Evolutionary conservation across 1,284 basidiomycete genomes (phyloP).

Genomic region (Rhizoctonia solani): DNA sequence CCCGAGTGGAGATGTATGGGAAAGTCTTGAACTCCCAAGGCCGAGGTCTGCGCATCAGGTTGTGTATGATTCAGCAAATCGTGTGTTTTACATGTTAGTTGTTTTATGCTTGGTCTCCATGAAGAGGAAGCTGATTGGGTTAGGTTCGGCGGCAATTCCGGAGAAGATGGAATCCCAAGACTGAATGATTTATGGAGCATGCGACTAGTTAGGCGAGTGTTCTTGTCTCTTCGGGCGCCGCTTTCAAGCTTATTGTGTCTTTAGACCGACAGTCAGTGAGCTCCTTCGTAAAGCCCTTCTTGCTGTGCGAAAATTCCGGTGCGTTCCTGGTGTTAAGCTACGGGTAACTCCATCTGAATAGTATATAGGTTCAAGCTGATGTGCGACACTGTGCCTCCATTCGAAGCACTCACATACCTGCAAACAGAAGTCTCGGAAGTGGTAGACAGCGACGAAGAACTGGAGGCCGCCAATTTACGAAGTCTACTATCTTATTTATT

Average conservation of each 20-base stretch:
- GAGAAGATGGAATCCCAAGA: constrained; percentile 44
- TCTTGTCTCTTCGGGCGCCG: neutral
- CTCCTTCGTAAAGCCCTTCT: constrained; percentile 34
- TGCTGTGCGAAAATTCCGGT: constrained; percentile 32
- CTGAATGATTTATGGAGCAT: constrained; percentile 79
- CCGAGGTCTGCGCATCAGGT: constrained; percentile 76
- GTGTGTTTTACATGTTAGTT: constrained; percentile 33
- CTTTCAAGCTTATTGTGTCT: neutral
- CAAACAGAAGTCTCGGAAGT: constrained; percentile 68
- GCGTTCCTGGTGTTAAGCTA: neutral
- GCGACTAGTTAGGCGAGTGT: constrained; percentile 61
- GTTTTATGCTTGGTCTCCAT: constrained; percentile 47
- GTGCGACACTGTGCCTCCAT: constrained; percentile 64
- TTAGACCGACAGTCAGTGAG: constrained; percentile 34
- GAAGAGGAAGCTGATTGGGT: constrained; percentile 22
- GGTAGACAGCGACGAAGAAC: constrained; percentile 65
- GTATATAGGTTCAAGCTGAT: constrained; percentile 70
- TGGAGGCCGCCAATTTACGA: constrained; percentile 65
- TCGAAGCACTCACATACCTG: constrained; percentile 71
- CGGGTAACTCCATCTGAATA: neutral
- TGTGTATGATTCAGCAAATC: constrained; percentile 53
- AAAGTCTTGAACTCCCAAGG: constrained; percentile 47
- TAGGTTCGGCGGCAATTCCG: constrained; percentile 37
- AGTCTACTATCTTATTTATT: constrained; percentile 69
- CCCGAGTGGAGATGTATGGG: constrained; percentile 30